Evolutionary conservation across 768 basidiomycete genomes (phyloP), one percentile per base, ranked within the genome.

Genomic region (Amanita exitialis): DNA sequence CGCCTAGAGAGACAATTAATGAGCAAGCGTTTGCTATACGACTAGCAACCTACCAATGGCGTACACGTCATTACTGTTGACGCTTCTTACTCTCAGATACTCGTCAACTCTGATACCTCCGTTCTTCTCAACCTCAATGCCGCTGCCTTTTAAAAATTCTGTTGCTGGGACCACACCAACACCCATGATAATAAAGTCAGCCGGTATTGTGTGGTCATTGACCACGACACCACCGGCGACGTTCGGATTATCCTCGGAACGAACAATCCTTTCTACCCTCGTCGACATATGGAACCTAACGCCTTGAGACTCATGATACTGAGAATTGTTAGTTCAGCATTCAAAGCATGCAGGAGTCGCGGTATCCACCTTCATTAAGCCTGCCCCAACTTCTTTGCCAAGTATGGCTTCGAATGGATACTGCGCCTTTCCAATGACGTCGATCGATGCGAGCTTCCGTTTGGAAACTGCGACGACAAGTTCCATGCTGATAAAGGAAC

Each of bases 401-500:
- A 96, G 74, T 30, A 93, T 76, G n/a, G 65, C 62, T 60, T 90
- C 82, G 62, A 94, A 92, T 0, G 93, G 93, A 53, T 74, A 74
- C 48, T 82, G 75, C 57, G 87, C 86, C 80, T 82, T 83, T 1
- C 90, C 91, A 48, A 96, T 77, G 54, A 95, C 82, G 55, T 88
- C 82, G 39, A 93, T 82, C 27, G 83, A 85, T 10, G 84, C 84
- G 18, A 90, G 81, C 56, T 85, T 83, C 48, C 86, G 80, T 58
- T 80, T 81, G 6, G 79, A 65, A 2, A 86, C 66, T 0, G 89
- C 86, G n/a, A 71, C 75, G 6, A 90, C 89, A n/a, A 91, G 71
- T 63, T 93, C 89, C 90, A 96, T 90, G 51, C 86, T 81, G 59
- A 96, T 96, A 69, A 94, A 96, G 12, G 86, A 89, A 45, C 82